Percentiles rank a stretch among this genome's conserved stretches.
phyloP scores from a whole-genome alignment of 345 rosid genomes.

The Arabidopsis suecica region DNA sequence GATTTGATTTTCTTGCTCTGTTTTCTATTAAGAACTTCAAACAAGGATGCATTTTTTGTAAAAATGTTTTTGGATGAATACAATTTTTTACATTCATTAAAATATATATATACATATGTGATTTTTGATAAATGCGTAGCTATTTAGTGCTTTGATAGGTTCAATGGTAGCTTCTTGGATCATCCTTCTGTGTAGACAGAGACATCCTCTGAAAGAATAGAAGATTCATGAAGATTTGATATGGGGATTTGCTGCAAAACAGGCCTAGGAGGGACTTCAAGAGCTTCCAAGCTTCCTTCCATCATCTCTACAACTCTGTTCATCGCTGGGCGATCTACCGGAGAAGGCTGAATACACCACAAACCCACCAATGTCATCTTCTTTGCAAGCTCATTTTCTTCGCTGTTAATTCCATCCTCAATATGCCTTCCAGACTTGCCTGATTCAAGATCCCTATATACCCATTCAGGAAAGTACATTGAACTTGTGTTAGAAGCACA shows the following conservation, averaged over 20 bases:
- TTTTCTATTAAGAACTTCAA: too few species aligned
- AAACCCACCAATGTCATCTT: conserved; percentile 43
- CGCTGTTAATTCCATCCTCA: neutral
- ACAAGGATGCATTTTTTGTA: too few species aligned
- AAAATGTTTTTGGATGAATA: too few species aligned
- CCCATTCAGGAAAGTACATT: conserved; percentile 44
- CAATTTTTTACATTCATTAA: too few species aligned
- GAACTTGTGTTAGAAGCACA: conserved; percentile 35
- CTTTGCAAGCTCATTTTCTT: conserved; percentile 22
- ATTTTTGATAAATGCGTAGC: too few species aligned
- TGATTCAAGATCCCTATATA: conserved; percentile 40
- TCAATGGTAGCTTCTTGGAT: too few species aligned
- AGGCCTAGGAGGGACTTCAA: conserved; percentile 36
- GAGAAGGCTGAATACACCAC: conserved; percentile 47
- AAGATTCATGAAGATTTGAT: too few species aligned
- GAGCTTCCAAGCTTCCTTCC: neutral
- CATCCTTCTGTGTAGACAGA: too few species aligned
- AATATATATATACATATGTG: too few species aligned
- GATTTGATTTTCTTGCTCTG: too few species aligned
- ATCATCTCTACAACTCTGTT: conserved; percentile 36
- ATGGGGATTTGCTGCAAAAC: neutral
- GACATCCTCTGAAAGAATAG: too few species aligned
- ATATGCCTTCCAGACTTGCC: neutral
- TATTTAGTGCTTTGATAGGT: too few species aligned
- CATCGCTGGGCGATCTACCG: conserved; percentile 36